Percentiles rank a stretch among this genome's conserved stretches.
phyloP scores from a whole-genome alignment of 371 early-diverging fungal species.

The Lichtheimia ramosa region DNA sequence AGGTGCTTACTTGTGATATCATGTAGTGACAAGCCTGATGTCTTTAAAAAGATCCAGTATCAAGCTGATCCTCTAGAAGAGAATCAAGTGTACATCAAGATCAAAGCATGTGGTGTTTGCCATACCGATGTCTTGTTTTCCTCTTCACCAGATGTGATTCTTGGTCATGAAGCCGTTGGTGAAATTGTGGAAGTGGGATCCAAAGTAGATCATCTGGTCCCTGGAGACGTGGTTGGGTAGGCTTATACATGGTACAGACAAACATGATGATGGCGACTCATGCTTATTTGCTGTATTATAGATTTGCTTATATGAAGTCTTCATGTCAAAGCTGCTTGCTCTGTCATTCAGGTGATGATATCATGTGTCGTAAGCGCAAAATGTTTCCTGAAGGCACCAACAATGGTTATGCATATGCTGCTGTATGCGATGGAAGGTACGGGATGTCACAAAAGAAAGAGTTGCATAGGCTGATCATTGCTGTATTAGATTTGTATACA shows the following conservation, averaged over 20 bases:
- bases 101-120: constrained; percentile 57
- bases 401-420: constrained; percentile 48
- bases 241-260: background rate
- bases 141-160: constrained; percentile 18
- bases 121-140: constrained; percentile 46
- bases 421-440: constrained; percentile 47
- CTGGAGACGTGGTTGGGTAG: constrained; percentile 56
- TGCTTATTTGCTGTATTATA: background rate
- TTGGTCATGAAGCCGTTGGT: constrained; percentile 57
- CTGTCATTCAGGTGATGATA: constrained; percentile 48
- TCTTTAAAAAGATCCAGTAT: constrained; percentile 18
- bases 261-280: background rate
- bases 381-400: constrained; percentile 50
- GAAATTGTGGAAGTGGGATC: constrained; percentile 40
- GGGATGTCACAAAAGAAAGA: background rate
- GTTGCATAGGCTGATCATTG: background rate
- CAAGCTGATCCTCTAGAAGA: constrained; percentile 14
- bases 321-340: constrained; percentile 43
- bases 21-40: constrained; percentile 7
- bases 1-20: background rate
- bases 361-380: constrained; percentile 36
- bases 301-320: constrained; percentile 35
- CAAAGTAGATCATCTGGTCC: constrained; percentile 36
- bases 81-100: constrained; percentile 37
- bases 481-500: constrained; percentile 41